Conservation (phyloP, 345 rosid genomes). For the Excoecaria cochinchinensis region DNA sequence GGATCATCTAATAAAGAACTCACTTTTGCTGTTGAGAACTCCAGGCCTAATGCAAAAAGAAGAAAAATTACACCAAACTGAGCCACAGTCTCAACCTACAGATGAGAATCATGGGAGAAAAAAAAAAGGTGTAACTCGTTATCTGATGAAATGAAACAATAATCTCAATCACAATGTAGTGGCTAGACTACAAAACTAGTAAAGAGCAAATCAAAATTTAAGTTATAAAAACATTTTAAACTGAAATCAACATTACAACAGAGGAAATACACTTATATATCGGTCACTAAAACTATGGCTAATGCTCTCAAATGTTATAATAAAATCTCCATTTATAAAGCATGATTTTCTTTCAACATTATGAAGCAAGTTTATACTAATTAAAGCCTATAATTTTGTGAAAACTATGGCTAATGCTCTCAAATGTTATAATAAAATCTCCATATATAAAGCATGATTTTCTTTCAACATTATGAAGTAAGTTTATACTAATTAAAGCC, state of each 20-base stretch:
- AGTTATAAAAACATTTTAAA: neutral
- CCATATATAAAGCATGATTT: neutral
- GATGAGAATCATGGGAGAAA: constrained; percentile 12
- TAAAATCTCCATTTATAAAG: neutral
- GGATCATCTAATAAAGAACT: constrained; percentile 9
- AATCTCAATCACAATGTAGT: neutral
- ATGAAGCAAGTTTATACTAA: neutral
- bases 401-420: too few species aligned
- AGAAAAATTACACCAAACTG: constrained; percentile 98
- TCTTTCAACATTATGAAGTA: neutral
- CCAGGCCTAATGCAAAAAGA: constrained; percentile 89
- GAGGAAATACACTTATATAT: neutral
- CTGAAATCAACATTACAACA: constrained; percentile 5
- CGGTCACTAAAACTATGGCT: constrained; percentile 4
- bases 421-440: neutral
- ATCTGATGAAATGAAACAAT: neutral
- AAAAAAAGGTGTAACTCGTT: neutral
- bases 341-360: neutral
- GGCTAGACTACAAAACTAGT: neutral
- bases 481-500: neutral
- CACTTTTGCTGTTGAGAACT: constrained; percentile 83
- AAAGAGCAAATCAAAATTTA: neutral
- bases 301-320: neutral
- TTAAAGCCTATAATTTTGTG: neutral
- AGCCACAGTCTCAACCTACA: constrained; percentile 95